Conservation (phyloP, 2,329 filamentous ascomycete species). For the Nigrograna mackinnonii region DNA sequence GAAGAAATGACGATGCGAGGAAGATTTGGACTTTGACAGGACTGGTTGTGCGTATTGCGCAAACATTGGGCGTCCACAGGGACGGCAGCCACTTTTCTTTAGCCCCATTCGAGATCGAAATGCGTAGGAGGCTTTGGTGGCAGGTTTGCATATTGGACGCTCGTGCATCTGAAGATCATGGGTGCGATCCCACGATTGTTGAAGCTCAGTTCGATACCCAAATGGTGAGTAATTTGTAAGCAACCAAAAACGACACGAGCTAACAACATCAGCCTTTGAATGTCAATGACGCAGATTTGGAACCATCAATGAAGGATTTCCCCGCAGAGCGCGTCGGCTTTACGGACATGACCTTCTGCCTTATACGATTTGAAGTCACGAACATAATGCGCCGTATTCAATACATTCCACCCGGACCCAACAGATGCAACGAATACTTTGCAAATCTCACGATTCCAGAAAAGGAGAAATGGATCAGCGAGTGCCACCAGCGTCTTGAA, state of each 20-base stretch:
- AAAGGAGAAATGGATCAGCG: constrained; percentile 55
- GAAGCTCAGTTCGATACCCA: constrained; percentile 64
- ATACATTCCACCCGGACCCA: constrained; percentile 47
- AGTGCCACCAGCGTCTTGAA: constrained; percentile 52
- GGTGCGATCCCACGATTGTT: constrained; percentile 63
- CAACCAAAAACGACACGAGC: constrained; percentile 4
- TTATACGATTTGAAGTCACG: constrained; percentile 58
- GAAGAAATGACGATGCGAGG: constrained; percentile 54
- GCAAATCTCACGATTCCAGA: constrained; percentile 48
- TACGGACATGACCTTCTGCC: constrained; percentile 61
- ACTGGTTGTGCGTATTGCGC: constrained; percentile 61
- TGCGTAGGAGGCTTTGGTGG: constrained; percentile 65
- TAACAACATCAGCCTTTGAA: constrained; percentile 50
- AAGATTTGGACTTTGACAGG: constrained; percentile 64
- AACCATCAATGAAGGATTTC: constrained; percentile 52
- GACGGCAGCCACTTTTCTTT: constrained; percentile 60
- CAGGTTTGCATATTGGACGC: constrained; percentile 62
- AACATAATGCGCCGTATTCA: constrained; percentile 51
- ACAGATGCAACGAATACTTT: constrained; percentile 47
- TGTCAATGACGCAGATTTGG: constrained; percentile 58
- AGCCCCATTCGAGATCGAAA: constrained; percentile 63
- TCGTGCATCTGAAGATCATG: constrained; percentile 65
- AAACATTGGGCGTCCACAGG: constrained; percentile 63
- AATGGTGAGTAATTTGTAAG: constrained; percentile 33
- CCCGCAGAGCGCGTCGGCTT: constrained; percentile 55